Evolutionary conservation across 495 filamentous ascomycete species (phyloP).

Genomic region (Rostrohypoxylon terebratum): DNA sequence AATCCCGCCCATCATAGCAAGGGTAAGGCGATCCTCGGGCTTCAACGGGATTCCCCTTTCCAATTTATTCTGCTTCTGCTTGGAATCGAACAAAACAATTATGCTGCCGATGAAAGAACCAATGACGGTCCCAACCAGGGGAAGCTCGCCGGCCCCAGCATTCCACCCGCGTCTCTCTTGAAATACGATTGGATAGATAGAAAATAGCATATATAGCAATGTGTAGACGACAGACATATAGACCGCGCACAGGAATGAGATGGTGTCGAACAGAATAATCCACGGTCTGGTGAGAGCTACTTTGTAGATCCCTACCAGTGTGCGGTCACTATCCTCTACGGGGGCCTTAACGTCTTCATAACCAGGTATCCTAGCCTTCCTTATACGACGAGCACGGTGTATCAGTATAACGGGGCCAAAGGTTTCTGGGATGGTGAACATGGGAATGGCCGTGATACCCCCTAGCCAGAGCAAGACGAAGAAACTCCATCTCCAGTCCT

Average conservation of each 20-base stretch:
- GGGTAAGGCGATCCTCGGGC: conserved; percentile 59
- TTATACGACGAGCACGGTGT: conserved; percentile 66
- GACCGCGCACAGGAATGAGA: conserved; percentile 60
- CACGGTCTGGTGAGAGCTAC: conserved; percentile 63
- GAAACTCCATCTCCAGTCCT: conserved; percentile 63
- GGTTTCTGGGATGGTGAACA: conserved; percentile 73
- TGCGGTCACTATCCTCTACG: conserved; percentile 54
- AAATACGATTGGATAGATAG: conserved; percentile 65
- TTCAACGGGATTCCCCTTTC: conserved; percentile 37
- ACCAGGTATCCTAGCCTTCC: conserved; percentile 52
- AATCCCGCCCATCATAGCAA: conserved; percentile 62
- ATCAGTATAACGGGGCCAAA: conserved; percentile 72
- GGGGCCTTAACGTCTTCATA: conserved; percentile 62
- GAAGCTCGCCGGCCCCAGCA: conserved; percentile 63
- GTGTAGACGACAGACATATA: conserved; percentile 66
- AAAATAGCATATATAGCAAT: conserved; percentile 66
- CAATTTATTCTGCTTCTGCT: conserved; percentile 45
- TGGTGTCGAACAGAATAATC: conserved; percentile 56
- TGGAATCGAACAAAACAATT: conserved; percentile 51
- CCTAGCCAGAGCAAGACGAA: conserved; percentile 62
- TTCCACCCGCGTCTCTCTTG: conserved; percentile 67
- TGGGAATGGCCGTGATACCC: conserved; percentile 52
- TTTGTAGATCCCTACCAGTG: conserved; percentile 60
- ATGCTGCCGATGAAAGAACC: conserved; percentile 58
- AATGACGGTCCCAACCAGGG: conserved; percentile 56